Evolutionary conservation across 371 early-diverging fungal genomes (phyloP).

Genomic region (Apophysomyces trapeziformis): DNA sequence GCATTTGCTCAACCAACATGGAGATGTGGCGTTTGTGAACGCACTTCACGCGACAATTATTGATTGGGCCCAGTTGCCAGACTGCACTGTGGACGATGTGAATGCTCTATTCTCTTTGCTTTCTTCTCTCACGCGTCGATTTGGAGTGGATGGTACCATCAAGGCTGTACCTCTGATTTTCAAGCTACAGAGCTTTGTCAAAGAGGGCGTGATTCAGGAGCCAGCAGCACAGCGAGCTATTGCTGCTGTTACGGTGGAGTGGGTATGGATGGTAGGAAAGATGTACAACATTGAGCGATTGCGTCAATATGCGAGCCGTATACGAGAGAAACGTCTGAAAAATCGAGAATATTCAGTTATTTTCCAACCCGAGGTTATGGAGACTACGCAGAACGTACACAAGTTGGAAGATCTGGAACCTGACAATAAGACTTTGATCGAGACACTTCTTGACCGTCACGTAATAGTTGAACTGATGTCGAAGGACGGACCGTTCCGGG

Average conservation of each 20-base stretch:
- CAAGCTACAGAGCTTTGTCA: slow-evolving; percentile 54
- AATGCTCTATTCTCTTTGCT: slow-evolving; percentile 57
- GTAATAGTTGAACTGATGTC: slow-evolving; percentile 42
- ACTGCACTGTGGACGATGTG: slow-evolving; percentile 63
- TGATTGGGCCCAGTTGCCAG: slow-evolving; percentile 56
- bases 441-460: slow-evolving; percentile 38
- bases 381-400: background rate
- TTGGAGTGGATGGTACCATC: slow-evolving; percentile 66
- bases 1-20: slow-evolving; percentile 38
- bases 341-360: slow-evolving; percentile 43
- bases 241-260: slow-evolving; percentile 61
- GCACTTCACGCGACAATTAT: slow-evolving; percentile 59
- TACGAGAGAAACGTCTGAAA: slow-evolving; percentile 38
- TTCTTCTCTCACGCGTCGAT: slow-evolving; percentile 54
- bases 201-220: slow-evolving; percentile 31
- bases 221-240: slow-evolving; percentile 61
- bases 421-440: slow-evolving; percentile 28
- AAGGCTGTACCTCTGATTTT: slow-evolving; percentile 68
- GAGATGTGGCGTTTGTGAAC: slow-evolving; percentile 55
- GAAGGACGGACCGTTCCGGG: slow-evolving; percentile 48
- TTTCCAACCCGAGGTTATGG: slow-evolving; percentile 25
- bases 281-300: slow-evolving; percentile 41
- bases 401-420: slow-evolving; percentile 36
- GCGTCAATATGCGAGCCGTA: slow-evolving; percentile 28
- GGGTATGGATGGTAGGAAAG: slow-evolving; percentile 47